Evolutionary conservation across 179 eudicot genomes (phyloP), one percentile per base, ranked within the genome.

Genomic region (Drosera spatulata): DNA sequence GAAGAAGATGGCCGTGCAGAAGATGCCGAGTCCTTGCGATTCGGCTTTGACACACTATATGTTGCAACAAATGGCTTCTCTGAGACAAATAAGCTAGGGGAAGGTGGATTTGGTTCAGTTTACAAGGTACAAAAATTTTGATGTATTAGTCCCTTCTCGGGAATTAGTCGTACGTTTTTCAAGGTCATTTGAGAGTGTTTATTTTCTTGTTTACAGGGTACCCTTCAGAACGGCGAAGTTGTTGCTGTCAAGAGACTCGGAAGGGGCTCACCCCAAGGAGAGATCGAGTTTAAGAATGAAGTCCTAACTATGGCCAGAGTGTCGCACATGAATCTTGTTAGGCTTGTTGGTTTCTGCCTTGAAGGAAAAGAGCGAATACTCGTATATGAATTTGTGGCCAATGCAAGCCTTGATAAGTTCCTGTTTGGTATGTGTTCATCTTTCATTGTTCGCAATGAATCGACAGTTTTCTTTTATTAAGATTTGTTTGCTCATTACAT

Each of bases 61-160:
- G 42, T 42, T 40, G 71, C 71, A 48, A 67, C 71, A 33, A 50
- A 67, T 49, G 14, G 56, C 71, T 67, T 61, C 33, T 67, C 65
- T 39, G 58, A 61, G 10, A 5, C 55, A 39, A 61, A 67, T 15
- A 54, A 55, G 45, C 71, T 61, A 0, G 66, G 66, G 40, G 53
- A 61, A 56, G 71, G 71, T 7, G 71, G 71, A 39, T 67, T 47
- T 61, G 71, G 65, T 15, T 60, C 39, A n/a, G 65, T 61, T 44
- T 61, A 55, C 45, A 46, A 50, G 66, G 66, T 61, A 60, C 6
- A 53, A 22, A 33, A 40, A 8, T 2, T 10, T 2, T 4, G 8
- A 7, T 11, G 11, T 46, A 46, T 46, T 2, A 8, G 11, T 46
- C 10, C 50, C 11, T 46, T 7, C 1, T 22, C 11, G 50, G 50